Evolutionary conservation across 2,329 filamentous ascomycete genomes (phyloP), one percentile per base, ranked within the genome.

Genomic region (Xylariaceae sp.): DNA sequence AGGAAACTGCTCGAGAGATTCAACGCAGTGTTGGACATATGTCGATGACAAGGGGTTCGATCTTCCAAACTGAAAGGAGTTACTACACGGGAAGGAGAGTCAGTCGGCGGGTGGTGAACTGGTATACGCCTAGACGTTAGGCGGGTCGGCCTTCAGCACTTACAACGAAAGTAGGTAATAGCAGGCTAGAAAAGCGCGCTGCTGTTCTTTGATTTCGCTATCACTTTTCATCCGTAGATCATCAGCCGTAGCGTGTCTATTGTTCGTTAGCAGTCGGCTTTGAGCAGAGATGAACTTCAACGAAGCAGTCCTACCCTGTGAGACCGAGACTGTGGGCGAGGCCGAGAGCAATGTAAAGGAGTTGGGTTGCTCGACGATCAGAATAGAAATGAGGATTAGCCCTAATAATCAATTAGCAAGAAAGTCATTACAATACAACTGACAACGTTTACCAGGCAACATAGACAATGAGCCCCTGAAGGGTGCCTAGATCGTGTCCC

Each of bases 391-490:
- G 69, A 11, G 70, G 64, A 45, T 73, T 73, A 13, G 70, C 71
- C 75, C 75, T 77, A 0, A 15, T 2, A 51, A 13, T 18, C 4
- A 8, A 53, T 65, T 17, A 62, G 51, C 37, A 17, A 35, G 6
- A 4, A 10, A 13, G 11, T 15, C 15, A 9, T 6, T 2, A 4
- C 7, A n/a, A 11, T 4, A 6, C 4, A 30, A 34, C 30, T 34
- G 10, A 13, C 45, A 69, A 53, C 70, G 80, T 69, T 55, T 70
- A 80, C 79, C 79, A 81, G 18, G 76, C 73, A 56, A 80, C 69
- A 47, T 74, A 73, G 49, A 80, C 71, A 6, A 81, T 61, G 7
- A 80, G 67, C 0, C 78, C 79, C 65, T 81, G 78, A 1, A 81
- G 71, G 2, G 78, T 65, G 57, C 80, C 78, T 7, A 81, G 58